Percentiles rank a stretch among this genome's conserved stretches.
Conservation (phyloP, 148 eudicot genomes). For the Mesembryanthemum crystallinum region DNA sequence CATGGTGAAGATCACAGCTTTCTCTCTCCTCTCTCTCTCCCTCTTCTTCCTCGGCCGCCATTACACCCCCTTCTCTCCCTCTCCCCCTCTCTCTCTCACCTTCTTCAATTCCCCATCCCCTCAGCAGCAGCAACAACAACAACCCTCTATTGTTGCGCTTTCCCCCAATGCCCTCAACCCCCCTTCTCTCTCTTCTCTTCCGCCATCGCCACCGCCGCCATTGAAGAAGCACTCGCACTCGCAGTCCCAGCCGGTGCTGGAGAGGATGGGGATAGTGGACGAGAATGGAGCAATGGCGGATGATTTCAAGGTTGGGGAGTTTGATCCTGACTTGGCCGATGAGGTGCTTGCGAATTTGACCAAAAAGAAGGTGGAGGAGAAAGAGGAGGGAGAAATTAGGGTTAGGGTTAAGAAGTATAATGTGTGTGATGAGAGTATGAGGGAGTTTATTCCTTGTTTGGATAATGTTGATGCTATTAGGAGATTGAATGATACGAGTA, state of each 20-base stretch:
- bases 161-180: background rate
- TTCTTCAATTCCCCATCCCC: background rate
- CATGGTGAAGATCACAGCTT: background rate
- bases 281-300: slow-evolving; percentile 55
- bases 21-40: background rate
- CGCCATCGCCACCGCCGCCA: background rate
- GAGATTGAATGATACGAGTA: slow-evolving; percentile 36
- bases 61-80: background rate
- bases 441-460: slow-evolving; percentile 63
- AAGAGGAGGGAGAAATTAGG: slow-evolving; percentile 10
- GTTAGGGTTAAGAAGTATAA: slow-evolving; percentile 41
- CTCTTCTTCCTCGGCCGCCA: too few species aligned
- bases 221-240: too few species aligned
- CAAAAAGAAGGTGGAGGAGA: slow-evolving; percentile 11
- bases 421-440: slow-evolving; percentile 47
- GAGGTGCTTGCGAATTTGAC: slow-evolving; percentile 22
- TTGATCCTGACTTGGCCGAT: slow-evolving; percentile 29
- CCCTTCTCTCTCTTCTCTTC: background rate
- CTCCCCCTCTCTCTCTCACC: slow-evolving; percentile 2
- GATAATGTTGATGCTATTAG: slow-evolving; percentile 49
- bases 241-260: slow-evolving; percentile 24
- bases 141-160: background rate
- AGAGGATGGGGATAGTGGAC: slow-evolving; percentile 58
- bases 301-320: slow-evolving; percentile 50
- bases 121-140: background rate